phyloP scores from a whole-genome alignment of 805 yeast genomes.

The Wickerhamomyces alni region DNA sequence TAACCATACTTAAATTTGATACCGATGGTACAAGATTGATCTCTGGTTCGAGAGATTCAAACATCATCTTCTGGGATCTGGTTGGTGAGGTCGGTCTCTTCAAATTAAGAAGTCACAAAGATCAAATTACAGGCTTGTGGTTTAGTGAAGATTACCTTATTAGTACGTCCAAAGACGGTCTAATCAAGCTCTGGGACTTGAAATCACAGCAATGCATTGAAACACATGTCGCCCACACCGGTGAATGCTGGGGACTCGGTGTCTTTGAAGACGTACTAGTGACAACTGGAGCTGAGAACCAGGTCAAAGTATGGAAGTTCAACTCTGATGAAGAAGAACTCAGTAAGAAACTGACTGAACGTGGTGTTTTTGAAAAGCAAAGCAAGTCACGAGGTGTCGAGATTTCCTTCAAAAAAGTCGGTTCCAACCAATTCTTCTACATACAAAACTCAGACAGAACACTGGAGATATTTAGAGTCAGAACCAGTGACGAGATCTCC shows the following conservation, averaged over 20 bases:
- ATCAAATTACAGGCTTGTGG: conserved; percentile 73
- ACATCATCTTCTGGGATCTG: conserved; percentile 89
- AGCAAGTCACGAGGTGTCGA: conserved; percentile 67
- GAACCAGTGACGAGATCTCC: conserved; percentile 69
- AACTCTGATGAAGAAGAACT: conserved; percentile 38
- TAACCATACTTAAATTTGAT: conserved; percentile 70
- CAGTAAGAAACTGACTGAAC: conserved; percentile 47
- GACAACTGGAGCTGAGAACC: conserved; percentile 78
- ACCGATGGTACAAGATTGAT: conserved; percentile 74
- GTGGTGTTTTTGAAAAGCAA: conserved; percentile 68
- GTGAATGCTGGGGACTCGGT: conserved; percentile 88
- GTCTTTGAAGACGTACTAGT: conserved; percentile 38
- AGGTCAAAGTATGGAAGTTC: conserved; percentile 78
- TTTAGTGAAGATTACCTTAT: conserved; percentile 58
- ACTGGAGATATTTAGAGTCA: conserved; percentile 70
- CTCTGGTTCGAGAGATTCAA: conserved; percentile 84
- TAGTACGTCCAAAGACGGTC: conserved; percentile 82
- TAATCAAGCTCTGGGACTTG: conserved; percentile 90
- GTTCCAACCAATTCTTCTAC: conserved; percentile 43
- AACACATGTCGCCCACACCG: conserved; percentile 88
- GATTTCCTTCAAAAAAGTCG: conserved; percentile 42
- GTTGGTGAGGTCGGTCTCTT: conserved; percentile 87
- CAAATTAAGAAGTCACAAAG: conserved; percentile 84
- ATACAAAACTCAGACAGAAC: conserved; percentile 79
- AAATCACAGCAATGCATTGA: conserved; percentile 86